Evolutionary conservation across 352 stramenopile genomes (phyloP), one percentile per base, ranked within the genome.

Genomic region (Phytophthora sp.): DNA sequence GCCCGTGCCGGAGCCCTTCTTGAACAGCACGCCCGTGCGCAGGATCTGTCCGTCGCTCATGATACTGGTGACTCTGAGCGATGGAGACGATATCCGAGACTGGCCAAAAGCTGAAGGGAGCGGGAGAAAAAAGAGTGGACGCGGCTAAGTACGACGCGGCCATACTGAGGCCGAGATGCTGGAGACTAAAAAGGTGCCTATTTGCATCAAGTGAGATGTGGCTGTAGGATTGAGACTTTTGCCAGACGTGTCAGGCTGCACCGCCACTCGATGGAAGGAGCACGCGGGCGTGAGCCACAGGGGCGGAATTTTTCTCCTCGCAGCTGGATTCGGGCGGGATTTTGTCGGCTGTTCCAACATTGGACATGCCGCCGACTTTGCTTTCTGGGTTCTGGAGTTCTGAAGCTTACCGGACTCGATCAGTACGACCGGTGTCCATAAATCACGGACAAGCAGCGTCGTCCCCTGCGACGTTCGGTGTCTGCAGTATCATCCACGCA

Each of bases 11-110:
- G 74, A 87, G 43, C 86, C 82, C 46, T 91, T 91, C 67, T 95
- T 95, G 69, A 93, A 92, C 27, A 95, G 63, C 59, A 95, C 82
- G 10, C 86, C 86, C 9, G 82, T 89, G 69, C 87, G 82, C 41
- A 90, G 63, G 37, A 89, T 76, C 43, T 82, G 64, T 24, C 78
- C 66, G 49, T 84, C 54, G 30, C 50, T 82, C 77, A 82, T 85
- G 38, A 1, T 39, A 34, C 4, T 44, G 3, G 12, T 30, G 7
- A 34, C 7, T 32, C 28, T 38, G 41, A n/a, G 17, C 21, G 32
- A 51, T 21, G 4, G 41, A 28, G 15, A 21, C 32, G 34, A 58
- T 56, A 58, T 66, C 34, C 48, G 55, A 62, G 44, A 62, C 62
- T 71, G 55, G 21, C 2, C 3, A 20, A 39, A 71, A 63, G 57